phyloP scores from a whole-genome alignment of 257 asterid species.

The Fraxinus americana region DNA sequence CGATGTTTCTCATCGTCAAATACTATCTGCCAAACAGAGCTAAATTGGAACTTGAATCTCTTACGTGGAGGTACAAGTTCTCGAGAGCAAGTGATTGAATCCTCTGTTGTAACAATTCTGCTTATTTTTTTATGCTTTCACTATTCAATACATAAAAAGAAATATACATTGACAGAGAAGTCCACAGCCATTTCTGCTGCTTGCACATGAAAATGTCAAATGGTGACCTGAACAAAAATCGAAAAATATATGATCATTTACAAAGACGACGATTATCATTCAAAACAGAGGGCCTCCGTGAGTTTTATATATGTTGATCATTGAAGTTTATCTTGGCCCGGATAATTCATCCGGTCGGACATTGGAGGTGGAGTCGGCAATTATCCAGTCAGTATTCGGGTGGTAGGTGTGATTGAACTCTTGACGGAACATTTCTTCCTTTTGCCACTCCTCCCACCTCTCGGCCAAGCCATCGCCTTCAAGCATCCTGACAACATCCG shows the following conservation, averaged over 20 bases:
- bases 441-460: constrained; percentile 59
- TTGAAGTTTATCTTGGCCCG: constrained; percentile 42
- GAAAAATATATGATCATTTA: constrained; percentile 8
- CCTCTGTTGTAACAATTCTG: background rate
- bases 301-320: background rate
- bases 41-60: background rate
- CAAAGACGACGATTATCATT: constrained; percentile 16
- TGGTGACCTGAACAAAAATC: constrained; percentile 9
- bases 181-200: constrained; percentile 24
- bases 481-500: constrained; percentile 54
- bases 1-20: too few relatives aligned
- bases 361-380: constrained; percentile 40
- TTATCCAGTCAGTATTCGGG: constrained; percentile 44
- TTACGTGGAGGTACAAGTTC: background rate
- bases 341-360: constrained; percentile 45
- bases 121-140: constrained; percentile 18
- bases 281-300: background rate
- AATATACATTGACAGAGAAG: constrained; percentile 19
- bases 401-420: constrained; percentile 35
- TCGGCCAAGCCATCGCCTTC: constrained; percentile 59
- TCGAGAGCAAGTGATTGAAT: background rate
- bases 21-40: background rate
- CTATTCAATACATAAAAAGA: constrained; percentile 25
- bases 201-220: constrained; percentile 17
- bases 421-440: constrained; percentile 49